Evolutionary conservation across 805 yeast genomes (phyloP), one percentile per base, ranked within the genome.

Genomic region (Pichia deserticola): DNA sequence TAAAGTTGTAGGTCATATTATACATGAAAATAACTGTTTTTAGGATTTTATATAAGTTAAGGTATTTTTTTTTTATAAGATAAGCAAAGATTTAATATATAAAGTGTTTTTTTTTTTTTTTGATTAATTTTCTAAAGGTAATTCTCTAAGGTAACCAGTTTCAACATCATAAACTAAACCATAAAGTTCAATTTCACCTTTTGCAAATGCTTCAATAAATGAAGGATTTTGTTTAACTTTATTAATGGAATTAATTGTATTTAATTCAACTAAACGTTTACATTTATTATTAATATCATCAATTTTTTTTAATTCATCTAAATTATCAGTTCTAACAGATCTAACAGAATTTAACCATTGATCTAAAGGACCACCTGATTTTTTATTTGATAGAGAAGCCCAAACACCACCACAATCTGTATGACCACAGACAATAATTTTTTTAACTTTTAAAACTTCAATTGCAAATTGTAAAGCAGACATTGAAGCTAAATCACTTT

Each of bases 351-450:
- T 75, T 49, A 85, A 72, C 90, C 90, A 85, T 46, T 80, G 81
- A 59, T 83, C 88, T 57, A 90, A 69, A 10, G 78, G 78, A 32
- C 84, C 82, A 35, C 89, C 89, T 35, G 82, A 72, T 57, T 76
- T 76, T 58, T 81, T 78, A 51, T 78, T 73, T 3, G 82, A 74
- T 44, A 90, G 68, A 8, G 89, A 81, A 27, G 95, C 89, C 80
- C 86, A 81, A 45, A 88, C 80, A 33, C 97, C 97, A 45, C 96
- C 97, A 74, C 98, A 90, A 66, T 88, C 95, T 34, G 93, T 85
- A 68, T 90, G 98, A 4, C 97, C 98, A 68, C 96, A 87, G 6
- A 90, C 85, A 49, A 90, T 76, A 47, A 90, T 81, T 62, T 86
- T 88, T 56, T 75, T 76, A 38, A 92, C 95, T 60, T 86, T 84